Base-by-base conservation (phyloP, 164 flowering plant genomes). In the Tinospora cordifolia region DNA sequence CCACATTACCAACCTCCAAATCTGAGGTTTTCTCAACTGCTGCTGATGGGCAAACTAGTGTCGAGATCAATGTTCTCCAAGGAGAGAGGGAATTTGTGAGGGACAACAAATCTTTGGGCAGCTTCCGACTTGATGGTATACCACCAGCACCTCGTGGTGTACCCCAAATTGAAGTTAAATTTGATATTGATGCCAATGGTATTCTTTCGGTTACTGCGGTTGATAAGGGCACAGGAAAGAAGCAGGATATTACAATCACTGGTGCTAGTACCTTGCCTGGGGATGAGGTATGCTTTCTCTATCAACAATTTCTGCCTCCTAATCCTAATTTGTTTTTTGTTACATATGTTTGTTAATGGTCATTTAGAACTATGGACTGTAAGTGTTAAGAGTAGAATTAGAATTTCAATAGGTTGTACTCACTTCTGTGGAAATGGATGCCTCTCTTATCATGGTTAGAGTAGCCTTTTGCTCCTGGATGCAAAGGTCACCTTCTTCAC, bases 51-150 rank as follows among this genome's bases (percentile, higher is more conserved):
- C 93, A 89, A 77, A 87, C 93, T 1, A 89, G 90, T 77, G 91
- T 89, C 11, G 93, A 87, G 79, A 89, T 90, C 26, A 88, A 87
- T 74, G 92, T 90, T 19, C 88, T 90, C 24, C 95, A 90, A 66
- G 95, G 95, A 19, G 94, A 89, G 72, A 83, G 94, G 66, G 94
- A 89, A 75, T 89, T 89, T 79, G 94, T 89, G 7, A 83, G 87
- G 78, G 95, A 90, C 73, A 90, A 90, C 81, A 90, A 90, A 63
- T 90, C 92, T 71, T 84, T 90, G 49, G 95, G 95, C 17, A 88
- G 75, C 72, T 90, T 90, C 92, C 92, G 95, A 8, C 71, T 90
- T 8, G 95, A 90, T 80, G 95, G 96, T 25, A 88, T 90, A 46
- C 92, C 92, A 2, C 96, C 96, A 0, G 92, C 96, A 3, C 92